Evolutionary conservation across 1,284 basidiomycete genomes (phyloP).

Genomic region (Trametes polyzona): DNA sequence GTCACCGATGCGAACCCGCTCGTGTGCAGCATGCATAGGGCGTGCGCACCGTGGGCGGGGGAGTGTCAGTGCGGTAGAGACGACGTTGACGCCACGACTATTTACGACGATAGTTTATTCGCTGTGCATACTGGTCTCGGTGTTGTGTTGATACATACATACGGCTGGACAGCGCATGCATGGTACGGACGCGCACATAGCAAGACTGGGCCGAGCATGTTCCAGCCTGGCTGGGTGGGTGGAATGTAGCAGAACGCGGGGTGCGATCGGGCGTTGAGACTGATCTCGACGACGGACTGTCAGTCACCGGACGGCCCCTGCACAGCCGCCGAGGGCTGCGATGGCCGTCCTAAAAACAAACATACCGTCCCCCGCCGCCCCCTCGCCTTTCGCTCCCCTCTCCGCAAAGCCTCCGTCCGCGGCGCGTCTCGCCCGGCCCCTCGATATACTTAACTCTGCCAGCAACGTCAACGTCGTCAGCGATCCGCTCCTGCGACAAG

Average conservation of each 20-base stretch:
- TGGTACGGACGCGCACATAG: neutral
- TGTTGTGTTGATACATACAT: slow-evolving; percentile 18
- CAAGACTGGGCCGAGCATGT: neutral
- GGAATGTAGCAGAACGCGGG: neutral
- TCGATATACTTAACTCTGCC: neutral
- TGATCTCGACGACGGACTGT: neutral
- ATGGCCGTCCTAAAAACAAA: slow-evolving; percentile 15
- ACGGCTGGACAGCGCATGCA: neutral
- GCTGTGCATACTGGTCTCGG: slow-evolving; percentile 3
- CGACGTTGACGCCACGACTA: slow-evolving; percentile 22
- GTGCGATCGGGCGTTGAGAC: neutral
- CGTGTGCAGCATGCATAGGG: no score
- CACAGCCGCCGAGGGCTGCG: slow-evolving; percentile 9
- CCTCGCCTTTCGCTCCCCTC: neutral
- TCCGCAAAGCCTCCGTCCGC: neutral
- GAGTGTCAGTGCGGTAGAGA: slow-evolving; percentile 9
- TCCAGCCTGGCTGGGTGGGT: neutral
- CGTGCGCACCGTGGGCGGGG: no score
- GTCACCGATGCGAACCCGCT: no score
- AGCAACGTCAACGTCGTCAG: slow-evolving; percentile 2
- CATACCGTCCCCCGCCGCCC: neutral
- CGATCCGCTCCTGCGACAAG: slow-evolving; percentile 12
- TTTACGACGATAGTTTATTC: slow-evolving; percentile 25
- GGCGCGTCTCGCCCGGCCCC: neutral
- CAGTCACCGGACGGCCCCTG: slow-evolving; percentile 1